Evolutionary conservation across 352 stramenopile species (phyloP).

Genomic region (Pythium pyrilobum): DNA sequence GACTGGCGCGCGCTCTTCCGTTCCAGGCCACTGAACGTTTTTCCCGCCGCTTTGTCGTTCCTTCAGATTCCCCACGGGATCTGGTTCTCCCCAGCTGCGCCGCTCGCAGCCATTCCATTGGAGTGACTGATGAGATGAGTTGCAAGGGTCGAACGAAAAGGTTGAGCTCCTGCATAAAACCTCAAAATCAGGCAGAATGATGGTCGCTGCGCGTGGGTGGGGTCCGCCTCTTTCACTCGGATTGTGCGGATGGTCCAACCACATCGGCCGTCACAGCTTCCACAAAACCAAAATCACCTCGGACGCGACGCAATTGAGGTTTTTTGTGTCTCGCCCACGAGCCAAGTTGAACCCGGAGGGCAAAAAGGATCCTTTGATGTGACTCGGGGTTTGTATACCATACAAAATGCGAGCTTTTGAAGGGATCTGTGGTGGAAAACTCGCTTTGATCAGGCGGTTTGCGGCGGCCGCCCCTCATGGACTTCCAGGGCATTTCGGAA

Average conservation of each 20-base stretch:
- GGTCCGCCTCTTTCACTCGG: background rate
- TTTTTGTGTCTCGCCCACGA: slow-evolving; percentile 13
- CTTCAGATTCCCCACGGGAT: background rate
- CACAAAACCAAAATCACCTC: background rate
- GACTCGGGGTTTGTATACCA: slow-evolving; percentile 21
- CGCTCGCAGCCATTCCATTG: slow-evolving; percentile 4
- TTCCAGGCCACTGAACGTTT: slow-evolving; percentile 7
- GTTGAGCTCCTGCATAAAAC: no score
- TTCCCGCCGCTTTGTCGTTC: slow-evolving; percentile 1
- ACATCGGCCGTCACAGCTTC: slow-evolving; percentile 6
- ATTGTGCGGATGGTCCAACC: slow-evolving; percentile 1
- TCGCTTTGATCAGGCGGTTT: slow-evolving; percentile 11
- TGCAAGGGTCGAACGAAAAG: background rate
- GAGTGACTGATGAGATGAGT: slow-evolving; percentile 17
- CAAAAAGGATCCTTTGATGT: background rate
- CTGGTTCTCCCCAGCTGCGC: slow-evolving; percentile 11
- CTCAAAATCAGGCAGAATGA: slow-evolving; percentile 10
- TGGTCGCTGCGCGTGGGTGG: background rate
- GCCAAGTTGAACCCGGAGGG: slow-evolving; percentile 18
- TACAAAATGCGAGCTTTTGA: slow-evolving; percentile 13
- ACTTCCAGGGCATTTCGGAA: slow-evolving; percentile 41
- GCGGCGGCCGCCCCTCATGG: background rate
- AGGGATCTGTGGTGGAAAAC: slow-evolving; percentile 27
- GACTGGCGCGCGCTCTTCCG: background rate
- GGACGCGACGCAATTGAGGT: slow-evolving; percentile 5